Evolutionary conservation across 2,329 filamentous ascomycete genomes (phyloP), one percentile per base, ranked within the genome.

Genomic region (Rasamsonia emersonii): DNA sequence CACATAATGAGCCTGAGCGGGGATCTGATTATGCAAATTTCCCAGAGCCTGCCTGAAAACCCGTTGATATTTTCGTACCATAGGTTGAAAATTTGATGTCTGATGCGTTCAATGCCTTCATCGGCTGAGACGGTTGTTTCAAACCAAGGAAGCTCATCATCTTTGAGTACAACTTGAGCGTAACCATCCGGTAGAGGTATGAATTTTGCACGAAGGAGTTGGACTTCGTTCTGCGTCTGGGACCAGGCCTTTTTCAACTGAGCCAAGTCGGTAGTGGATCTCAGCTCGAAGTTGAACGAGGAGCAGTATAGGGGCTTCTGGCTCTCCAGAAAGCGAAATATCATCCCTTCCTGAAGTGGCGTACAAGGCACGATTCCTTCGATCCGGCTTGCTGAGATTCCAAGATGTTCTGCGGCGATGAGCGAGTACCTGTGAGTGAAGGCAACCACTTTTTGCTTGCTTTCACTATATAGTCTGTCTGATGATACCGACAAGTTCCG

Each of bases 291-390:
- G 0, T 58, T 59, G 48, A 95, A 93, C 0, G 68, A 66, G 35
- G 86, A 86, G 54, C 89, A 93, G 50, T 95, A 95, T 0, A 81
- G 59, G 0, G 68, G 65, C 0, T 62, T 52, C 0, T 68, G 58
- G 11, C 64, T 75, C 7, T 75, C 71, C 21, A 82, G 52, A 15
- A 77, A 79, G 29, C 77, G 72, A 4, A 81, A 80, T 30, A 94
- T 75, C 64, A 95, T 89, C 0, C 86, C 88, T 51, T 89, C 77
- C 49, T 95, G 88, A 1, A 94, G 62, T 0, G 86, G 74, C 1
- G 88, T 93, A 50, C 88, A 94, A 3, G 86, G 88, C 0, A 76
- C 76, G 31, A 94, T 73, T 36, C 75, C 73, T 48, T 91, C 81
- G 7, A 94, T 70, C 1, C 76, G 63, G 4, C 58, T 49, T 1